These are phyloP conservation scores for Nannochloropsis oceanica DNA, from an alignment of 108 stramenopile species.

Conservation along the genomic window DNA sequence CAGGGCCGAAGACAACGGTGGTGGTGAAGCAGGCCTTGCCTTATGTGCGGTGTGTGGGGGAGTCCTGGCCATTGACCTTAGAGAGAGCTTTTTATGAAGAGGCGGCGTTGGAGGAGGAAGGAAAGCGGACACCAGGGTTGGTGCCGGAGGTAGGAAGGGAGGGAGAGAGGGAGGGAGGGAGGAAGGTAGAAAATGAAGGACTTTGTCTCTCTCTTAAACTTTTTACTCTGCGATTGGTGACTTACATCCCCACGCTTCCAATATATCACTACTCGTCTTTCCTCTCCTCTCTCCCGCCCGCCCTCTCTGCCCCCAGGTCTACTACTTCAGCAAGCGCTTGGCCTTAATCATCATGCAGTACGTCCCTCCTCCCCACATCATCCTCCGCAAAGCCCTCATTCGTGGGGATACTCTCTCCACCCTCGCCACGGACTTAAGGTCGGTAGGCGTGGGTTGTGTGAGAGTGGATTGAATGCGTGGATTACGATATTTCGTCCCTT, in stretches of 20 bases:
- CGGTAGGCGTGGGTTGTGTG: not conserved
- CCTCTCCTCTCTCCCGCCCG: not conserved
- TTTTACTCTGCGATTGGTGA: not conserved
- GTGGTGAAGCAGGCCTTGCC: constrained; percentile 43
- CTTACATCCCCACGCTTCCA: not conserved
- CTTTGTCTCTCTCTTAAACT: not conserved
- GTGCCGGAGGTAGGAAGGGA: constrained; percentile 30
- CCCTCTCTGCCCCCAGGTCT: not conserved
- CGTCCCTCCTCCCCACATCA: constrained; percentile 42
- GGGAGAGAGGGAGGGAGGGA: not conserved
- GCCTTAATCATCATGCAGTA: constrained; percentile 39
- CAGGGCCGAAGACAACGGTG: not conserved
- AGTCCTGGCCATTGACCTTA: constrained; percentile 45
- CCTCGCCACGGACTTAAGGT: constrained; percentile 34
- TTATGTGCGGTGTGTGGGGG: constrained; percentile 47
- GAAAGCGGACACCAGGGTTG: constrained; percentile 15
- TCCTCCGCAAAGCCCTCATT: constrained; percentile 42
- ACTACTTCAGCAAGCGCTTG: constrained; percentile 7
- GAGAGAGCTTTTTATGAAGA: constrained; percentile 41
- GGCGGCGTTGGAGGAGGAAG: constrained; percentile 24
- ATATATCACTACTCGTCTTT: not conserved
- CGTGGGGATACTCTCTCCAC: constrained; percentile 26
- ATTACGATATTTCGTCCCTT: no score
- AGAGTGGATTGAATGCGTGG: no score
- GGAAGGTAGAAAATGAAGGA: not conserved